Evolutionary conservation across 2,329 filamentous ascomycete species (phyloP), one percentile per base, ranked within the genome.

Genomic region (Pseudogymnoascus sp.): DNA sequence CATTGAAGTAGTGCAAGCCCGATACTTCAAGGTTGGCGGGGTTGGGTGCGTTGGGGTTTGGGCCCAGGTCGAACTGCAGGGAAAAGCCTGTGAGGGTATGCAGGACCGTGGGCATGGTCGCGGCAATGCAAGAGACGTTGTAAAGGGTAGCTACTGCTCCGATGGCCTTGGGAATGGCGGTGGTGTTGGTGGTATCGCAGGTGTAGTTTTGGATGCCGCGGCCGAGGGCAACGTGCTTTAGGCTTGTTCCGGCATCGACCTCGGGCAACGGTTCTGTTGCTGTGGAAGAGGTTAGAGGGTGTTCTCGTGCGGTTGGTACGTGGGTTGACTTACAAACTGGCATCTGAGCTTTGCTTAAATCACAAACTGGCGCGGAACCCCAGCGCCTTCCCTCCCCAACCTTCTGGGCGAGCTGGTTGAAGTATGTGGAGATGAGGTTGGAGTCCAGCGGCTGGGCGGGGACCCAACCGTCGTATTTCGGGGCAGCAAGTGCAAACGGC

Each of bases 201-300:
- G 90, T 95, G 78, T 96, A 97, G 80, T 96, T 96, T 76, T 96
- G 86, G 6, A 89, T 94, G 62, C 92, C 92, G 45, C 90, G 86
- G 68, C 92, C 92, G 63, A 96, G 78, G 70, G 88, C 89, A 59
- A 96, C 87, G 73, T 95, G 89, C 70, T 83, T 81, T 57, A 95
- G 78, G 3, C 70, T 76, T 28, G 89, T 76, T 60, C 85, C 88
- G 5, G 76, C 65, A 0, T 82, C 74, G 12, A 84, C 83, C 6
- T 77, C 64, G 12, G 87, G 84, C 5, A 95, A 79, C 13, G 81
- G 75, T 5, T 77, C 77, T 48, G 83, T 77, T 64, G 78, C 82
- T 77, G 71, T 64, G 62, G 52, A 28, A 70, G 69, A 13, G 66
- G 68, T 62, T 55, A 63, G 59, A 58, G 62, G 62, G 19, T 63